Conservation (phyloP, 2,329 filamentous ascomycete genomes). For the Talaromyces verruculosus region DNA sequence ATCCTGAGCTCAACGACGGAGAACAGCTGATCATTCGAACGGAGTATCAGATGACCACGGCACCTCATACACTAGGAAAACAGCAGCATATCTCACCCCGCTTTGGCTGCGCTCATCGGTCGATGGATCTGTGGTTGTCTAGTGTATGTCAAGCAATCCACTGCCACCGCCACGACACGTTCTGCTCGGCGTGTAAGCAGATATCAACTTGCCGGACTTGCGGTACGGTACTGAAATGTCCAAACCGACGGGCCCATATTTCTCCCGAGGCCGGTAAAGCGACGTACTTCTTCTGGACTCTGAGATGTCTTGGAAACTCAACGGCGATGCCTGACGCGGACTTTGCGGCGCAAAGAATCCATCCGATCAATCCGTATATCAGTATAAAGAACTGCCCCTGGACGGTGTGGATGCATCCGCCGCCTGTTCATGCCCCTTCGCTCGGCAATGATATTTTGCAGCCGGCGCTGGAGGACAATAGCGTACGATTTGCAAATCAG, state of each 20-base stretch:
- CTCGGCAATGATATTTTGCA: conserved; percentile 37
- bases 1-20: conserved; percentile 35
- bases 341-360: conserved; percentile 40
- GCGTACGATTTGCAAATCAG: conserved; percentile 34
- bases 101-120: conserved; percentile 43
- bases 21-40: conserved; percentile 37
- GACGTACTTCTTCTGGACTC: conserved; percentile 39
- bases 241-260: conserved; percentile 35
- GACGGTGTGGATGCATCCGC: conserved; percentile 41
- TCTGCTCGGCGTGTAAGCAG: conserved; percentile 37
- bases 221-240: conserved; percentile 35
- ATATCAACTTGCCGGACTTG: conserved; percentile 41
- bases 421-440: conserved; percentile 33
- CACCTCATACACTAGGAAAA: conserved; percentile 37
- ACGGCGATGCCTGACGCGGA: conserved; percentile 30
- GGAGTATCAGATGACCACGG: conserved; percentile 39
- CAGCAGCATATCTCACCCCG: conserved; percentile 42
- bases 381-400: conserved; percentile 41
- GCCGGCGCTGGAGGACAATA: conserved; percentile 30
- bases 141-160: conserved; percentile 40
- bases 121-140: conserved; percentile 42
- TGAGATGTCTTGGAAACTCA: conserved; percentile 35
- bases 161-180: conserved; percentile 36
- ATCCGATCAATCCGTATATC: conserved; percentile 38
- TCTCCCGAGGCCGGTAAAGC: conserved; percentile 29